Percentiles rank a stretch among this genome's conserved stretches.
phyloP scores from a whole-genome alignment of 2,329 filamentous ascomycete species.

The Grosmannia penicillata region DNA sequence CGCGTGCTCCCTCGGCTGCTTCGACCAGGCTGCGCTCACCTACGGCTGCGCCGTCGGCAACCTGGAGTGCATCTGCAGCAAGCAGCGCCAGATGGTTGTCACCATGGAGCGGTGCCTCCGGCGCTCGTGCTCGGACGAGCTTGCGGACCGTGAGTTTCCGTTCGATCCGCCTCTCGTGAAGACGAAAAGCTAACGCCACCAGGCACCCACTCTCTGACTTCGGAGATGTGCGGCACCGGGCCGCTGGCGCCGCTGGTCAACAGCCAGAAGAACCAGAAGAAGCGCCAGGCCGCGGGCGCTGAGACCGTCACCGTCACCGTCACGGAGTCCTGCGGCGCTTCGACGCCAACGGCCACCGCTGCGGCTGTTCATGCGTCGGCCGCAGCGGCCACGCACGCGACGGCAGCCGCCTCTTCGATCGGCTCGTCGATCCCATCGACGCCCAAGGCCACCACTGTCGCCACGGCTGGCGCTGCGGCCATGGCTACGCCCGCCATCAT shows the following conservation, averaged over 20 bases:
- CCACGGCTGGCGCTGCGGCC: constrained; percentile 5
- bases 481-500: neutral
- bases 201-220: neutral
- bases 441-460: neutral
- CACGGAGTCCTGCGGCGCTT: neutral
- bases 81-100: constrained; percentile 5
- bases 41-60: constrained; percentile 8
- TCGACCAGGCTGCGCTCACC: constrained; percentile 7
- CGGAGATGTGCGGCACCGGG: neutral
- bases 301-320: neutral
- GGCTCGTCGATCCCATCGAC: no score
- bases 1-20: constrained; percentile 9
- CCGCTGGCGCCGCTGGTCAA: no score
- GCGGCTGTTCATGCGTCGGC: neutral
- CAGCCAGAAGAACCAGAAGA: neutral
- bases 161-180: neutral
- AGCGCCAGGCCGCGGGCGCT: neutral
- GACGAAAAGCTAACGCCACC: neutral
- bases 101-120: constrained; percentile 7
- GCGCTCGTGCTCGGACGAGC: constrained; percentile 6
- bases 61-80: constrained; percentile 10
- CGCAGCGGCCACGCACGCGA: neutral
- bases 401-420: constrained; percentile 1
- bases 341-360: neutral
- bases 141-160: neutral